These are phyloP conservation scores for Leccinum barrowsii DNA, from an alignment of 768 basidiomycete species.

Conservation along the genomic window DNA sequence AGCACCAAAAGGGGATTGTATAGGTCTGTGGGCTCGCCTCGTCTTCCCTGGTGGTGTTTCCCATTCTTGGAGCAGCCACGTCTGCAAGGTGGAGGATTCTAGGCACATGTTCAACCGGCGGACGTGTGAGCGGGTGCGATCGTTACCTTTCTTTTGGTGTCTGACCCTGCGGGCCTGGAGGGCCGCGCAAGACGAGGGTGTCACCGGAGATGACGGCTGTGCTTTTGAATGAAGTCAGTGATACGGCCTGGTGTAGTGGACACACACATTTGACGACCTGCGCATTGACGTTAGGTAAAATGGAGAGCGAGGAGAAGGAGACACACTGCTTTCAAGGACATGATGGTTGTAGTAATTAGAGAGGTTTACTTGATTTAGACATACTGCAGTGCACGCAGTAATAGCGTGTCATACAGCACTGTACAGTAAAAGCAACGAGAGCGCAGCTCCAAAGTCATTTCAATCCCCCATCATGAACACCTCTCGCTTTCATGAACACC, in stretches of 20 bases:
- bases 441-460: conserved; percentile 2
- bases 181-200: conserved; percentile 78
- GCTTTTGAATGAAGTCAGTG: conserved; percentile 14
- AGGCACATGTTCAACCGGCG: conserved; percentile 5
- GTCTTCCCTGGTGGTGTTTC: conserved; percentile 79
- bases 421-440: conserved; percentile 8
- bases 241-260: background rate
- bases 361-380: no score
- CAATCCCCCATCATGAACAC: conserved; percentile 22
- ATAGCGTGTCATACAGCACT: conserved; percentile 4
- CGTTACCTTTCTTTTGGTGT: conserved; percentile 84
- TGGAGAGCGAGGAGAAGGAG: background rate
- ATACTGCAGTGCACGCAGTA: no score
- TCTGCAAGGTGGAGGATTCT: conserved; percentile 92
- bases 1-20: background rate
- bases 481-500: conserved; percentile 31
- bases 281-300: background rate
- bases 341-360: conserved; percentile 21
- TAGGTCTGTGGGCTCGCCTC: conserved; percentile 51
- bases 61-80: conserved; percentile 78
- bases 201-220: conserved; percentile 89
- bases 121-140: background rate
- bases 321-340: conserved; percentile 78
- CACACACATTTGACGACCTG: conserved; percentile 62
- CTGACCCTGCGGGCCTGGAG: conserved; percentile 77